Evolutionary conservation across 345 rosid genomes (phyloP), one percentile per base, ranked within the genome.

Genomic region (Lenwebbia sp.): DNA sequence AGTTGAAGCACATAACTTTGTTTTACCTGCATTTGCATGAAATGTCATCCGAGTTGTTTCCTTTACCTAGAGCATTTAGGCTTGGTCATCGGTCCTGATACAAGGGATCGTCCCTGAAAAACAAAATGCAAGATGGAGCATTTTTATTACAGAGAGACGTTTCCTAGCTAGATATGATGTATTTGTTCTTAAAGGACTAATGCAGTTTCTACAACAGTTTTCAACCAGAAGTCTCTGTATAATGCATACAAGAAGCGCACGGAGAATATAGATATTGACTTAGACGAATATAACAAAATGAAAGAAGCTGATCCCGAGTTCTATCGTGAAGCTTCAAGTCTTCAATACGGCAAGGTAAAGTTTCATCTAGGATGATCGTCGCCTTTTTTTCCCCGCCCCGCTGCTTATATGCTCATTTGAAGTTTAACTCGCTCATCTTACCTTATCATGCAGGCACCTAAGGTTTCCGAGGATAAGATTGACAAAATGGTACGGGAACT

Each of bases 261-360:
- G 4, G 93, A 94, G 91, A 97, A 95, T 85, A 83, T 96, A 54
- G 88, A 94, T 51, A 91, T 97, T 85, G 94, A 95, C 90, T 53
- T 94, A 19, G 98, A 96, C 70, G 98, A 96, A 85, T 96, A 97
- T 60, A 97, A 94, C 93, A 94, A 90, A 91, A 94, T 95, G 97
- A 97, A 96, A 92, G 99, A 96, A 93, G 93, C 95, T 86, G 99
- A 96, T 93, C 98, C 99, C 17, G 98, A 97, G 94, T 96, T 96
- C 92, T 97, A 96, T 87, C 94, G 99, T 3, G 98, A 93, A 86
- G 99, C 99, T 81, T 94, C 98, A 58, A 95, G 99, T 90, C 96
- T 96, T 82, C 96, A 93, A 83, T 95, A 96, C 78, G 99, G 98
- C 44, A 96, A 95, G 99, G 98, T 96, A 90, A 51, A 84, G 50